These are phyloP conservation scores for Phytophthora pluvialis DNA, from an alignment of 352 stramenopile genomes.

Conservation along the genomic window DNA sequence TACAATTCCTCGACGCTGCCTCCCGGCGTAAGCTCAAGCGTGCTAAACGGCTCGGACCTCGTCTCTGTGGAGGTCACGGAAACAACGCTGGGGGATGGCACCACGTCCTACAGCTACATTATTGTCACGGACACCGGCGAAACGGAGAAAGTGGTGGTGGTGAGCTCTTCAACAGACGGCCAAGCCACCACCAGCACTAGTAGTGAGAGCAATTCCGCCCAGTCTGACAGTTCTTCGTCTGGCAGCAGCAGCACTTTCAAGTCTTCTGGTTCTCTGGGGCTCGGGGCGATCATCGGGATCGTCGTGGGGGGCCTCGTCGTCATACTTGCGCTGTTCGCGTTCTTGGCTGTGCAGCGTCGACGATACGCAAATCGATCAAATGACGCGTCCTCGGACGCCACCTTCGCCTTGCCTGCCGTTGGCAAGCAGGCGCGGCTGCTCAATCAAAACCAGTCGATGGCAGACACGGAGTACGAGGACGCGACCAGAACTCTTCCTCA, in stretches of 20 bases:
- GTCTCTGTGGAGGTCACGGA: slow-evolving; percentile 45
- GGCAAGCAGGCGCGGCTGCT: slow-evolving; percentile 2
- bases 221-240: neutral
- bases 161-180: slow-evolving; percentile 1
- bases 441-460: slow-evolving; percentile 7
- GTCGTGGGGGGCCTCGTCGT: slow-evolving; percentile 9
- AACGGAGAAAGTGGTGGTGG: slow-evolving; percentile 18
- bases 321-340: slow-evolving; percentile 17
- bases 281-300: slow-evolving; percentile 16
- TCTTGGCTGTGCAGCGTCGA: slow-evolving; percentile 20
- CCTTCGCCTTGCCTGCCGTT: slow-evolving; percentile 12
- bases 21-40: slow-evolving; percentile 30
- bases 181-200: neutral
- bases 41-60: slow-evolving; percentile 45
- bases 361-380: neutral
- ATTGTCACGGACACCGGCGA: slow-evolving; percentile 40
- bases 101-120: slow-evolving; percentile 41
- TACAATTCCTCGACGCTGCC: slow-evolving; percentile 53
- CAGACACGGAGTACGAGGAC: slow-evolving; percentile 21
- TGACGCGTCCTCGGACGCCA: neutral
- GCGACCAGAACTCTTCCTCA: slow-evolving; percentile 17
- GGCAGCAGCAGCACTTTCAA: neutral
- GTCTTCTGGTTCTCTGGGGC: slow-evolving; percentile 3
- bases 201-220: neutral
- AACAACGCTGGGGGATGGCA: slow-evolving; percentile 29